Base-by-base conservation (phyloP, 2,329 filamentous ascomycete genomes). In the Phialophora verrucosa region DNA sequence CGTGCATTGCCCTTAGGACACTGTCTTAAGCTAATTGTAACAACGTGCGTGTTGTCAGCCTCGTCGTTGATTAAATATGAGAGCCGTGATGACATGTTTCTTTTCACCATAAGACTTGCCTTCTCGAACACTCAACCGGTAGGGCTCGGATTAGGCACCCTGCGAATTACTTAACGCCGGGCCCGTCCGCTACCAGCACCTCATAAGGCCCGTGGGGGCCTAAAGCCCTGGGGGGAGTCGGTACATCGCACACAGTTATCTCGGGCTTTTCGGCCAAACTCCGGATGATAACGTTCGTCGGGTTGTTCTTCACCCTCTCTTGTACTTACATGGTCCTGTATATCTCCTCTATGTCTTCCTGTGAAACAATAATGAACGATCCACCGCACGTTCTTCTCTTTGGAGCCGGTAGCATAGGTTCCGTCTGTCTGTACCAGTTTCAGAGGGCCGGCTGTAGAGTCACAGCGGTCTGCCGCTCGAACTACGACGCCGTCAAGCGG, bases 381-480 rank as follows among this genome's bases (percentile, higher is more conserved):
- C 3, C 73, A 69, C 57, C 64, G 73, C 42, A 69, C 27, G 57
- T 71, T 14, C 66, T 72, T 6, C 67, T 73, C 57, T 70, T 72
- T 47, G 71, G 69, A 12, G 70, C 69, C 23, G 70, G 69, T 10
- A 70, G 70, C 50, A 69, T 73, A 11, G 71, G 69, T 12, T 61
- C 71, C 17, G 69, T 72, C 29, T 70, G 68, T 44, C 65, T 77
- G 44, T 74, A 74, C 47, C 72, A 72, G 23, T 71, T 72, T 20
- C 59, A 69, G 44, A 59, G 57, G 29, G 71, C 70, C 23, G 71
- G 70, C 12, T 84, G 85, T 11, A 77, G 71, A 4, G 85, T 88
- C 3, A 86, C 85, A 0, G 77, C 82, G 0, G 83, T 88, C 0
- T 76, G 87, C 53, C 80, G 87, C n/a, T 88, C 86, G 0, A 89